A percentile compares a stretch with the other conserved stretches of the same genome.
These are phyloP conservation scores for Cercospora janseana DNA, from an alignment of 2,329 filamentous ascomycete species.

Conservation along the genomic window DNA sequence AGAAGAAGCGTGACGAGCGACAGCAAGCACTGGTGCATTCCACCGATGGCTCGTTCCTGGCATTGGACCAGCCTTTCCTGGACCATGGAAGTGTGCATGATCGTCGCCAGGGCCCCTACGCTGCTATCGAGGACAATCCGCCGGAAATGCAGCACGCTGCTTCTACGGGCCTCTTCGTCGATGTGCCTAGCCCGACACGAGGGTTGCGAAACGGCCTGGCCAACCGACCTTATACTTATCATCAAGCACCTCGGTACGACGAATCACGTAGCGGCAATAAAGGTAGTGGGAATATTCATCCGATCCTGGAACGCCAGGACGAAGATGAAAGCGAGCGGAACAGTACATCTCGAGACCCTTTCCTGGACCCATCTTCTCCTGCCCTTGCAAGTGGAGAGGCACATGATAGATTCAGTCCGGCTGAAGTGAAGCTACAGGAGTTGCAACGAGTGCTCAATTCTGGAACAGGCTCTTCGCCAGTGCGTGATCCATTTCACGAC, in stretches of 20 bases:
- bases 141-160: constrained; percentile 36
- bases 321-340: constrained; percentile 19
- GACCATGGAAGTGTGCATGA: constrained; percentile 36
- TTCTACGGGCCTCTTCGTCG: constrained; percentile 48
- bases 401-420: constrained; percentile 16
- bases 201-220: constrained; percentile 46
- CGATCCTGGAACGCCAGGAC: constrained; percentile 26
- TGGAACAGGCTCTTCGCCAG: constrained; percentile 6
- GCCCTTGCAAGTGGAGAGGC: constrained; percentile 27
- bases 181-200: constrained; percentile 50
- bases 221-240: constrained; percentile 40
- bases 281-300: constrained; percentile 44
- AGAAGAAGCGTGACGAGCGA: constrained; percentile 44
- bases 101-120: constrained; percentile 43
- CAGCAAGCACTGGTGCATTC: constrained; percentile 51
- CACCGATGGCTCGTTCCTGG: constrained; percentile 42
- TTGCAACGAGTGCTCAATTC: constrained; percentile 20
- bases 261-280: constrained; percentile 51
- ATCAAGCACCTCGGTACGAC: constrained; percentile 46
- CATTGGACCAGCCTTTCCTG: constrained; percentile 45
- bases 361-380: constrained; percentile 40
- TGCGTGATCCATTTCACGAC: constrained; percentile 43
- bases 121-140: constrained; percentile 32
- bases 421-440: constrained; percentile 22
- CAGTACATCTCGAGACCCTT: constrained; percentile 37